Conservation (phyloP, 805 yeast genomes). For the Metschnikowia picachoensis region DNA sequence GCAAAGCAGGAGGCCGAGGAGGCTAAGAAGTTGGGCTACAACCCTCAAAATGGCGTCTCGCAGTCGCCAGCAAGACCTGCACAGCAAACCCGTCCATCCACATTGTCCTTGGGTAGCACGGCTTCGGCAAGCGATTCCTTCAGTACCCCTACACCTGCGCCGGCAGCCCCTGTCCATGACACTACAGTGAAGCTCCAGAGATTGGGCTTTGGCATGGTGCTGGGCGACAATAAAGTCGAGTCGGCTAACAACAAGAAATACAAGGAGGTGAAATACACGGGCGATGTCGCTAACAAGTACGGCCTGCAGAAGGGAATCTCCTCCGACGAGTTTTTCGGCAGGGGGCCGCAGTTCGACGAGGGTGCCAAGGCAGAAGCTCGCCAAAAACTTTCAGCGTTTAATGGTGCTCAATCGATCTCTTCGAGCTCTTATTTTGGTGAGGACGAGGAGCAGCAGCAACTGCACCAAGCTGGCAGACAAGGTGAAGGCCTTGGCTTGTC, state of each 20-base stretch:
- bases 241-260: slow-evolving; percentile 41
- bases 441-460: slow-evolving; percentile 44
- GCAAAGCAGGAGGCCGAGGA: slow-evolving; percentile 83
- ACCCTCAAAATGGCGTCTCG: slow-evolving; percentile 29
- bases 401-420: slow-evolving; percentile 86
- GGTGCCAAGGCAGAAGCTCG: slow-evolving; percentile 75
- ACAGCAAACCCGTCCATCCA: background rate
- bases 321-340: slow-evolving; percentile 90
- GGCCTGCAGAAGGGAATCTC: slow-evolving; percentile 93
- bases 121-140: slow-evolving; percentile 1
- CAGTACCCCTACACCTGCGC: slow-evolving; percentile 1
- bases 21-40: slow-evolving; percentile 50
- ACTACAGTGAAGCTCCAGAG: slow-evolving; percentile 71
- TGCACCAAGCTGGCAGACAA: slow-evolving; percentile 15
- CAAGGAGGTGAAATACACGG: slow-evolving; percentile 62
- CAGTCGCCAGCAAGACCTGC: slow-evolving; percentile 10
- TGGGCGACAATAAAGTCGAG: slow-evolving; percentile 50
- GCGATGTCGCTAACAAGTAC: slow-evolving; percentile 70
- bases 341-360: slow-evolving; percentile 75
- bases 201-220: slow-evolving; percentile 87
- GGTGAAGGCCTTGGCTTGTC: slow-evolving; percentile 25
- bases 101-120: slow-evolving; percentile 11
- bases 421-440: slow-evolving; percentile 92
- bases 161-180: slow-evolving; percentile 35
- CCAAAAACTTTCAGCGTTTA: slow-evolving; percentile 73